A percentile compares a stretch with the other conserved stretches of the same genome.
Evolutionary conservation across 371 early-diverging fungal genomes (phyloP).

Genomic region (Mucor sp.): DNA sequence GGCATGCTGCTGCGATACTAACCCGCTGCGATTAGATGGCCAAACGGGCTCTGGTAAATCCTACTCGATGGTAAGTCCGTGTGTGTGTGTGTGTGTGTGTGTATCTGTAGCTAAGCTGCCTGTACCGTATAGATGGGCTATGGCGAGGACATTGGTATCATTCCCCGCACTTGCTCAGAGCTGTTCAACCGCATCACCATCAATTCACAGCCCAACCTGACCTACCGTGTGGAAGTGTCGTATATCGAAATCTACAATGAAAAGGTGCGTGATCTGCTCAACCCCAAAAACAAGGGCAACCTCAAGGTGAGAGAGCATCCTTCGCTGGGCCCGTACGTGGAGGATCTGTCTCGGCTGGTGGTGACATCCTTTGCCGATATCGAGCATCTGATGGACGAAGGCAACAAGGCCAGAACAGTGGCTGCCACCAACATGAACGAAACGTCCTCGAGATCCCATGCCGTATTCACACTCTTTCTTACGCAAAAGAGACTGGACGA

Average conservation of each 20-base stretch:
- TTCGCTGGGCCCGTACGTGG: constrained; percentile 88
- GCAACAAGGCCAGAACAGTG: constrained; percentile 89
- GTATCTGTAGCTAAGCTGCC: not conserved
- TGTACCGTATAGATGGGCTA: constrained; percentile 59
- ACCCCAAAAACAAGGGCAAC: constrained; percentile 75
- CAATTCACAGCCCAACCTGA: constrained; percentile 47
- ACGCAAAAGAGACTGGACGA: constrained; percentile 67
- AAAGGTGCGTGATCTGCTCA: constrained; percentile 88
- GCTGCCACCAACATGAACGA: constrained; percentile 98
- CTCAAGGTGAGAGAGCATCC: constrained; percentile 91
- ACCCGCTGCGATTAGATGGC: constrained; percentile 59
- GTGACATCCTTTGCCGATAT: constrained; percentile 82
- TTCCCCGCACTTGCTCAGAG: constrained; percentile 79
- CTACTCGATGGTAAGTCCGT: constrained; percentile 72
- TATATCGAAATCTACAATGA: constrained; percentile 91
- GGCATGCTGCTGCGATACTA: not conserved
- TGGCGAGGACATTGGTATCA: constrained; percentile 81
- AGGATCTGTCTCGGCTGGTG: constrained; percentile 83
- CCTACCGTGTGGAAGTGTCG: constrained; percentile 78
- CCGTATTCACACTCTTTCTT: constrained; percentile 88
- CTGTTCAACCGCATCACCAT: constrained; percentile 71
- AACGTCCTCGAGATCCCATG: constrained; percentile 92
- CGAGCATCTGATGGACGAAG: constrained; percentile 82
- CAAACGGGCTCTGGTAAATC: constrained; percentile 89
- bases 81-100: not conserved